Percentiles rank a stretch among this genome's conserved stretches.
Evolutionary conservation across 768 basidiomycete species (phyloP).

Genomic region (Boletellus ananas): DNA sequence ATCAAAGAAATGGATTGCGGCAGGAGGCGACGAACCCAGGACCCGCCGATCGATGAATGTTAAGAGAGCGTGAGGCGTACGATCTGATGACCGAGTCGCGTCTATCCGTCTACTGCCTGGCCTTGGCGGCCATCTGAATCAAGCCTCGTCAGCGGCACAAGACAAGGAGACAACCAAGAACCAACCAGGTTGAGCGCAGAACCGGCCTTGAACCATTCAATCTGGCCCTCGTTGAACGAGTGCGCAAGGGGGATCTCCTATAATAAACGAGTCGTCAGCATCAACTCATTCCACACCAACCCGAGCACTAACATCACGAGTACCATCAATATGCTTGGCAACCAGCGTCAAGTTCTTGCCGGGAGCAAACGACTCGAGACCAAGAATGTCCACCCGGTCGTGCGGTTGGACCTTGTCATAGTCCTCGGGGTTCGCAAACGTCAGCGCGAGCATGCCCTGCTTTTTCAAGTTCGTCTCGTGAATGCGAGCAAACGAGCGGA

Average conservation of each 20-base stretch:
- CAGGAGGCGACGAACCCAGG: background rate
- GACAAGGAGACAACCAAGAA: conserved; percentile 13
- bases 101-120: conserved; percentile 39
- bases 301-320: conserved; percentile 49
- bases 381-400: conserved; percentile 87
- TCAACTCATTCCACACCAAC: background rate
- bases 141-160: background rate
- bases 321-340: conserved; percentile 80
- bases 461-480: conserved; percentile 99
- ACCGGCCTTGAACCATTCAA: conserved; percentile 98
- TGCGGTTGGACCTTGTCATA: conserved; percentile 88
- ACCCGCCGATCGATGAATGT: background rate
- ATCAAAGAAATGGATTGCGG: background rate
- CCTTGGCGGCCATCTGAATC: conserved; percentile 63
- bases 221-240: conserved; percentile 96
- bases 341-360: conserved; percentile 86
- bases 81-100: background rate
- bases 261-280: conserved; percentile 14
- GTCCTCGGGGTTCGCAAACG: conserved; percentile 87
- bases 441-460: conserved; percentile 97
- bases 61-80: background rate
- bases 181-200: conserved; percentile 85
- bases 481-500: conserved; percentile 95
- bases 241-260: conserved; percentile 78
- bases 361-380: conserved; percentile 83